Percentiles rank a stretch among this genome's conserved stretches.
Evolutionary conservation across 73 alveolate species (phyloP).

Genomic region (Urostyla sp.): DNA sequence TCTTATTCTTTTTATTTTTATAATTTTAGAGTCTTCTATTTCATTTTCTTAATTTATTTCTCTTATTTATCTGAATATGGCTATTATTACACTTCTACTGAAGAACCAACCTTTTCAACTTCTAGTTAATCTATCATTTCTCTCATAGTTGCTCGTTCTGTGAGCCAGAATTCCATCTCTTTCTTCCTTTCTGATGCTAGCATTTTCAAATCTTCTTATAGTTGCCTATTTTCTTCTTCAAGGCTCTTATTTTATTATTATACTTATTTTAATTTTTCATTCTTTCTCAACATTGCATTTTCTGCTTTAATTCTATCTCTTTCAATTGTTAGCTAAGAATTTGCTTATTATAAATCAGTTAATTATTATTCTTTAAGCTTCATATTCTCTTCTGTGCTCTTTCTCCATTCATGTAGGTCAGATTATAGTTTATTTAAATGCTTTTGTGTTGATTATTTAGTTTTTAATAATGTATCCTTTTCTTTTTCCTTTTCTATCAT

Average conservation of each 20-base stretch:
- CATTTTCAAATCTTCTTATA: conserved; percentile 3
- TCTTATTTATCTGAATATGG: no score
- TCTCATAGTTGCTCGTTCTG: conserved; percentile 59
- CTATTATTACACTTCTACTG: neutral
- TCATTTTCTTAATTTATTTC: neutral
- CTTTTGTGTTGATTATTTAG: conserved; percentile 33
- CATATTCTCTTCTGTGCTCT: conserved; percentile 26
- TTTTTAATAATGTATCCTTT: neutral
- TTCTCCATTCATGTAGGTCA: conserved; percentile 49
- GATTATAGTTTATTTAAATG: conserved; percentile 40
- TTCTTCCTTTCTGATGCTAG: conserved; percentile 38
- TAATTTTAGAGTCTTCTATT: conserved; percentile 29
- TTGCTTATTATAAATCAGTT: neutral
- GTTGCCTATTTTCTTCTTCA: conserved; percentile 29
- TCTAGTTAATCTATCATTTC: conserved; percentile 57
- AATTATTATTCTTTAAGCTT: neutral
- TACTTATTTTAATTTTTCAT: conserved; percentile 46
- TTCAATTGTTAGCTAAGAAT: neutral
- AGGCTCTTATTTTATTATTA: conserved; percentile 19
- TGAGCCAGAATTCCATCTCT: conserved; percentile 61
- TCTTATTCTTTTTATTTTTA: conserved; percentile 25
- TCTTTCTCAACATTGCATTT: conserved; percentile 41
- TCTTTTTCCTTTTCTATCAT: conserved; percentile 30
- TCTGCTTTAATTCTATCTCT: conserved; percentile 46
- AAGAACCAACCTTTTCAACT: conserved; percentile 46